A percentile compares a stretch with the other conserved stretches of the same genome.
Evolutionary conservation across 352 stramenopile genomes (phyloP).

Genomic region (Phytophthora sojae): DNA sequence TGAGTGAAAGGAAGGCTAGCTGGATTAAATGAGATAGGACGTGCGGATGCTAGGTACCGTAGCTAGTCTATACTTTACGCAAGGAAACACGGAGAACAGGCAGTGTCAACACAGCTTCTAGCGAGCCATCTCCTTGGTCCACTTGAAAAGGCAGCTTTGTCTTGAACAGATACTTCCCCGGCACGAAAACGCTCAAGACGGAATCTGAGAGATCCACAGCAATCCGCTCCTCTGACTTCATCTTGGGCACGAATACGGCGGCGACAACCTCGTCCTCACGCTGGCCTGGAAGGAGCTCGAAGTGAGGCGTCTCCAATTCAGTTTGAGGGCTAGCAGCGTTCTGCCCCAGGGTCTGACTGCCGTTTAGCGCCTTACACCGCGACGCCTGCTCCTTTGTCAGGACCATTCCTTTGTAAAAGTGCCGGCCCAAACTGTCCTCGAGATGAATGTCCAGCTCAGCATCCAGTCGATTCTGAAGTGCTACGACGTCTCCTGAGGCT

Average conservation of each 20-base stretch:
- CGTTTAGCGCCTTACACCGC: constrained; percentile 50
- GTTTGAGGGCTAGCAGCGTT: not conserved
- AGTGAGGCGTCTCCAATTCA: constrained; percentile 44
- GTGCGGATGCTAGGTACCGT: constrained; percentile 7
- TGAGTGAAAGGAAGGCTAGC: not conserved
- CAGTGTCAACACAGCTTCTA: constrained; percentile 34
- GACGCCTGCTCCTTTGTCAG: constrained; percentile 74
- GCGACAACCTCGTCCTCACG: constrained; percentile 47
- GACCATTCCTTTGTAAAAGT: constrained; percentile 72
- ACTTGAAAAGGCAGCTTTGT: constrained; percentile 60
- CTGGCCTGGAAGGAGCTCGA: constrained; percentile 45
- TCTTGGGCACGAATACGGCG: constrained; percentile 54
- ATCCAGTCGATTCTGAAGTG: constrained; percentile 57
- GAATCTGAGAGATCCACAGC: constrained; percentile 58
- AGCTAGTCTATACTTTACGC: constrained; percentile 27
- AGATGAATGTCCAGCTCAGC: constrained; percentile 60
- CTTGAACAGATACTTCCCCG: constrained; percentile 63
- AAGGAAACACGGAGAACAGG: constrained; percentile 43
- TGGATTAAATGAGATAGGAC: not conserved
- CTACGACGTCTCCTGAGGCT: constrained; percentile 30
- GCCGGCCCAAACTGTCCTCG: constrained; percentile 56
- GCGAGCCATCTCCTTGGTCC: constrained; percentile 17
- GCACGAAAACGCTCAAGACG: constrained; percentile 56
- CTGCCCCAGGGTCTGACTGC: not conserved
- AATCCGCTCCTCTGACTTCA: constrained; percentile 47